Percentiles rank a stretch among this genome's conserved stretches.
Evolutionary conservation across 1,284 basidiomycete species (phyloP).

Genomic region (Rhizoctonia solani): DNA sequence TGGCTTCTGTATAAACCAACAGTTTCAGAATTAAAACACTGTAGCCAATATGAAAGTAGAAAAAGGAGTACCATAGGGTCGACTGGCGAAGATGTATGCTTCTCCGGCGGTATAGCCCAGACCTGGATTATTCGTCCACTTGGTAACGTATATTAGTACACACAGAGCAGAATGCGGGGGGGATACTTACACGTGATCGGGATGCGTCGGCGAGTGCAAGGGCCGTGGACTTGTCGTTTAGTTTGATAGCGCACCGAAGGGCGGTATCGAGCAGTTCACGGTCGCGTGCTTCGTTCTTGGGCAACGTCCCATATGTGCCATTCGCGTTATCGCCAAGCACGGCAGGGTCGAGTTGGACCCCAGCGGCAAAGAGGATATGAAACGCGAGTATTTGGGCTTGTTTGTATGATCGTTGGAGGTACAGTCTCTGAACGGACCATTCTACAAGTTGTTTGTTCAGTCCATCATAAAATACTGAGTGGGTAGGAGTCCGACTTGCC

Average conservation of each 20-base stretch:
- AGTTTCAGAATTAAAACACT: too few relatives aligned
- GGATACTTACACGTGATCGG: constrained; percentile 30
- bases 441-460: constrained; percentile 30
- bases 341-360: neutral
- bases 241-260: constrained; percentile 36
- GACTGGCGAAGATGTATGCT: constrained; percentile 34
- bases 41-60: neutral
- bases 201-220: constrained; percentile 34
- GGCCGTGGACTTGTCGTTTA: constrained; percentile 16
- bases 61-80: constrained; percentile 31
- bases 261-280: constrained; percentile 39
- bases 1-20: constrained; percentile 32
- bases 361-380: constrained; percentile 30
- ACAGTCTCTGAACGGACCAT: constrained; percentile 37
- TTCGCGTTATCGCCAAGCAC: neutral
- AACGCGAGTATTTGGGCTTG: constrained; percentile 31
- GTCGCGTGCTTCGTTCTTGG: constrained; percentile 32
- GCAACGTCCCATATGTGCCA: neutral
- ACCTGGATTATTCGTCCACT: constrained; percentile 36
- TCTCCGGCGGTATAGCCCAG: constrained; percentile 35
- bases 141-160: neutral
- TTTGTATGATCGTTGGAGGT: constrained; percentile 35
- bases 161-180: neutral
- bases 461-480: neutral
- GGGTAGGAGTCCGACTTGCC: neutral